phyloP scores from a whole-genome alignment of 345 rosid species.

The Erucastrum elatum region DNA sequence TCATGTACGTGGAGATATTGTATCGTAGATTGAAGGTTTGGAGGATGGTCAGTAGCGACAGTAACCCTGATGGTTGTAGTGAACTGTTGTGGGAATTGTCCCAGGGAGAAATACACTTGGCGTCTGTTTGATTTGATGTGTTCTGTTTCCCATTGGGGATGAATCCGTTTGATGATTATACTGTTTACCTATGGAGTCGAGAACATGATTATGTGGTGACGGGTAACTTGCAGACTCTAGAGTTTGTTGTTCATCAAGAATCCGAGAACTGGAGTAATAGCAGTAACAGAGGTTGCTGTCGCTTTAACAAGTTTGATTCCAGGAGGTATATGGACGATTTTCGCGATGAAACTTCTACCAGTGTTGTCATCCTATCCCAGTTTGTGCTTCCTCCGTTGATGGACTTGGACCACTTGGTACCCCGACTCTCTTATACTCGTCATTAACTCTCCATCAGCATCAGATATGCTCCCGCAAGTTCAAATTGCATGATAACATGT shows the following conservation, averaged over 20 bases:
- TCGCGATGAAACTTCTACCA: not conserved
- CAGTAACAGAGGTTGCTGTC: not conserved
- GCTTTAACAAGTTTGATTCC: not conserved
- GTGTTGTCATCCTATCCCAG: not conserved
- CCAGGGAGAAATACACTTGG: not conserved
- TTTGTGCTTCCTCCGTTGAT: slow-evolving; percentile 9
- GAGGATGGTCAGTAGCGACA: not conserved
- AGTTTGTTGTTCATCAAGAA: not conserved
- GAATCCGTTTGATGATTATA: not conserved
- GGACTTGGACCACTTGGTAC: not conserved
- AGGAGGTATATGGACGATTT: not conserved
- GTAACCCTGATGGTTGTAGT: not conserved
- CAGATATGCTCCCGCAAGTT: not conserved
- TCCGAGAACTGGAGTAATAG: not conserved
- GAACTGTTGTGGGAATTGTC: not conserved
- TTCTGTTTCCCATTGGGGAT: not conserved
- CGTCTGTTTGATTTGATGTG: not conserved
- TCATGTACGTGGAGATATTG: not conserved
- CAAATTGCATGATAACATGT: not conserved
- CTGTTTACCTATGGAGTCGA: not conserved
- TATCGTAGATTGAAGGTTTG: not conserved
- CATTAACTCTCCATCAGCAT: not conserved
- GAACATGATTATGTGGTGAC: not conserved
- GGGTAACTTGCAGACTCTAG: not conserved
- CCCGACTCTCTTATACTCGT: not conserved